These are phyloP conservation scores for Pseudocercospora macadamiae DNA, from an alignment of 2,329 filamentous ascomycete genomes.

Conservation along the genomic window DNA sequence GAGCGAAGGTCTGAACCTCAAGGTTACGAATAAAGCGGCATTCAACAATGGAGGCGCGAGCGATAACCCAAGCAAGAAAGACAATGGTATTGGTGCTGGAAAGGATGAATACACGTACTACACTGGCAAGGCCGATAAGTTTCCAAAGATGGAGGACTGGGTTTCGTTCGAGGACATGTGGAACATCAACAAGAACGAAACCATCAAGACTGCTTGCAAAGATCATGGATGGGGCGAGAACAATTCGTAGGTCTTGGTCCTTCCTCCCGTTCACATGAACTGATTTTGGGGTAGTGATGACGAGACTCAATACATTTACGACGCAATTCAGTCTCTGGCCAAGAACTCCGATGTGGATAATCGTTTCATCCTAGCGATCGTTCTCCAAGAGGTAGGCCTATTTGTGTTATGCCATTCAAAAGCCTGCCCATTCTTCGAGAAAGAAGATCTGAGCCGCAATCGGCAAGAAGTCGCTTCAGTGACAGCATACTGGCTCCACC, in stretches of 20 bases:
- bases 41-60: constrained; percentile 36
- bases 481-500: too few relatives aligned
- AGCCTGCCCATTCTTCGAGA: background rate
- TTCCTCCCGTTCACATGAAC: constrained; percentile 41
- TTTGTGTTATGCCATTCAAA: too few relatives aligned
- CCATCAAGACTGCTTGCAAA: background rate
- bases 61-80: constrained; percentile 31
- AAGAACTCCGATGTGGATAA: constrained; percentile 24
- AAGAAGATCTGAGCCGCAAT: too few relatives aligned
- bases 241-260: constrained; percentile 17
- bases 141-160: constrained; percentile 27
- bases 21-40: constrained; percentile 36
- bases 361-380: constrained; percentile 21
- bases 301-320: constrained; percentile 23
- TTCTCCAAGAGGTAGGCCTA: constrained; percentile 22
- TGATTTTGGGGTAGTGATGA: constrained; percentile 34
- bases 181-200: constrained; percentile 36
- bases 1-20: background rate
- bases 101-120: constrained; percentile 38
- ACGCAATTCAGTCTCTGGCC: constrained; percentile 24
- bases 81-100: constrained; percentile 31
- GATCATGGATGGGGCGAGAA: background rate
- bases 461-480: too few relatives aligned
- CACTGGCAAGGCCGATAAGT: constrained; percentile 29
- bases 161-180: constrained; percentile 39